Evolutionary conservation across 2,329 filamentous ascomycete species (phyloP).

Genomic region (Penicillium nordicum): DNA sequence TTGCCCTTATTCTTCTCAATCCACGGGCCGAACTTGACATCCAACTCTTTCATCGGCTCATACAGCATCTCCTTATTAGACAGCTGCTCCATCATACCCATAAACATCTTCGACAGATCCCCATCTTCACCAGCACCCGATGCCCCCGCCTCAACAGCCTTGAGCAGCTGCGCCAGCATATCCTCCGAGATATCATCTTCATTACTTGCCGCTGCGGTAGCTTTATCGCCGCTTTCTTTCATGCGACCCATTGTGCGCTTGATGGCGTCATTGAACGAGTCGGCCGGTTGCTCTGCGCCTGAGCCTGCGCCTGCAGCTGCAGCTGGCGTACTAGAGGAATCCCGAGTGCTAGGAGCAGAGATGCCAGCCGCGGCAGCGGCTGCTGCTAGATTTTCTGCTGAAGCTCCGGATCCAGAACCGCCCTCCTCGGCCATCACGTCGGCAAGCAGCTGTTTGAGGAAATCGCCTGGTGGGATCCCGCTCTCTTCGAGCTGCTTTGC

Average conservation of each 20-base stretch:
- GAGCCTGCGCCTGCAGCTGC: neutral
- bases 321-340: neutral
- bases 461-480: conserved; percentile 33
- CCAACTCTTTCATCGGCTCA: conserved; percentile 95
- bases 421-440: conserved; percentile 35
- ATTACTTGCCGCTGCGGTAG: conserved; percentile 67
- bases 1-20: conserved; percentile 70
- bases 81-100: conserved; percentile 98
- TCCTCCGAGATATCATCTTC: conserved; percentile 67
- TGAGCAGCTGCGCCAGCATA: conserved; percentile 86
- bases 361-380: conserved; percentile 15
- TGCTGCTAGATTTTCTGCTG: conserved; percentile 22
- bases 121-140: conserved; percentile 64
- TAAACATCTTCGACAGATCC: conserved; percentile 89
- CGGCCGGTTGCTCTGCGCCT: conserved; percentile 47
- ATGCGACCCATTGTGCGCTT: conserved; percentile 93
- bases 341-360: neutral
- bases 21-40: conserved; percentile 91
- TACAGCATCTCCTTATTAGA: conserved; percentile 98
- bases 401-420: conserved; percentile 3
- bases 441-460: conserved; percentile 36
- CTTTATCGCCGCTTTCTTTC: conserved; percentile 81
- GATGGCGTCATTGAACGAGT: conserved; percentile 87
- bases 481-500: conserved; percentile 37
- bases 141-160: conserved; percentile 71